Evolutionary conservation across 1,139 yeast species (phyloP).

Genomic region (Diutina ranongensis): DNA sequence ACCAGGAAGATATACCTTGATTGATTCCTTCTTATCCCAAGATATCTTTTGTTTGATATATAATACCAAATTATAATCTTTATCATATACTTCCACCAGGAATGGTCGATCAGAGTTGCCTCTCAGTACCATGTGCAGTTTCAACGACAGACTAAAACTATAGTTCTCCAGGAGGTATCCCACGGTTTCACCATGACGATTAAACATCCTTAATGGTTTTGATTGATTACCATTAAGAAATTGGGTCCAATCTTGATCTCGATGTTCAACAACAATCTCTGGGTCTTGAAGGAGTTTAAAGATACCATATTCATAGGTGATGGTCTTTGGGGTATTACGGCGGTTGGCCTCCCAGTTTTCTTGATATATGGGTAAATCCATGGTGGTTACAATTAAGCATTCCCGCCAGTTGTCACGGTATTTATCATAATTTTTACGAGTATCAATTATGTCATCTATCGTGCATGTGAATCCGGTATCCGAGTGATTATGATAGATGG

Average conservation of each 20-base stretch:
- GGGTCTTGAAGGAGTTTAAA: not conserved
- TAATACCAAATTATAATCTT: conserved; percentile 3
- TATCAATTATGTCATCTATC: not conserved
- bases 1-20: conserved; percentile 4
- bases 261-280: conserved; percentile 1
- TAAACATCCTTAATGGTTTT: not conserved
- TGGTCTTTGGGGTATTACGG: not conserved
- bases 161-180: conserved; percentile 3
- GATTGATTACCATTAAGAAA: not conserved
- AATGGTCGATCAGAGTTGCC: not conserved
- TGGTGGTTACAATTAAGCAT: not conserved
- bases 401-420: too few species aligned
- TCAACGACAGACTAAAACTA: not conserved
- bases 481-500: not conserved
- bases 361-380: conserved; percentile 4
- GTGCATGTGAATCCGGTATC: not conserved
- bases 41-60: not conserved
- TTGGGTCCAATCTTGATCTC: conserved; percentile 3
- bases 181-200: not conserved
- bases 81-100: conserved; percentile 1
- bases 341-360: not conserved
- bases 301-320: conserved; percentile 1
- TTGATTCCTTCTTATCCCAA: conserved; percentile 5
- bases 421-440: not conserved
- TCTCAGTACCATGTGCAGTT: not conserved